These are phyloP conservation scores for Conringia planisiliqua DNA, from an alignment of 345 rosid species.

Conservation along the genomic window DNA sequence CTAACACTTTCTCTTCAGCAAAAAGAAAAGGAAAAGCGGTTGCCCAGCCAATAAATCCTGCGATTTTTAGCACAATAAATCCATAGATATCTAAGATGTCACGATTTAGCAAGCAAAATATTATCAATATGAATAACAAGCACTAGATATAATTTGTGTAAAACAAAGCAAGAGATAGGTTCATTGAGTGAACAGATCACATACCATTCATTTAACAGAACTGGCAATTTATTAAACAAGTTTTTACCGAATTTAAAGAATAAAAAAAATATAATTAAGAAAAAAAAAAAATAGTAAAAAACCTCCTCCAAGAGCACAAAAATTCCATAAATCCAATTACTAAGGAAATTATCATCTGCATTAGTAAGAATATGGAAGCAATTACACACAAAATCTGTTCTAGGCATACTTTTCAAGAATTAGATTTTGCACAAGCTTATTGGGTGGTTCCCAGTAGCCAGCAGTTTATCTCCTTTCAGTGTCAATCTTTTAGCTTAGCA, in stretches of 20 bases:
- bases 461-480: conserved; percentile 1
- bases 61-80: conserved; percentile 5
- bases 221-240: neutral
- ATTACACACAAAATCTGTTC: neutral
- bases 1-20: conserved; percentile 1
- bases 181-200: neutral
- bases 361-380: neutral
- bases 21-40: neutral
- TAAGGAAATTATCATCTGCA: neutral
- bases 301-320: neutral
- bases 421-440: neutral
- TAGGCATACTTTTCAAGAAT: neutral
- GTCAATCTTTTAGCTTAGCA: neutral
- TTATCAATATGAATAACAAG: neutral
- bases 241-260: neutral
- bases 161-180: neutral
- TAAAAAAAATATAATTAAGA: neutral
- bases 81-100: neutral
- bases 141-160: neutral
- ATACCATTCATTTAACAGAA: neutral
- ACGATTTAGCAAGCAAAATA: neutral
- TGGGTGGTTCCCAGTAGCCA: neutral
- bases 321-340: neutral
- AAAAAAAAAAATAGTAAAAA: neutral
- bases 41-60: neutral